Base-by-base conservation (phyloP, 2,329 filamentous ascomycete species). In the Xylariomycetidae sp. region DNA sequence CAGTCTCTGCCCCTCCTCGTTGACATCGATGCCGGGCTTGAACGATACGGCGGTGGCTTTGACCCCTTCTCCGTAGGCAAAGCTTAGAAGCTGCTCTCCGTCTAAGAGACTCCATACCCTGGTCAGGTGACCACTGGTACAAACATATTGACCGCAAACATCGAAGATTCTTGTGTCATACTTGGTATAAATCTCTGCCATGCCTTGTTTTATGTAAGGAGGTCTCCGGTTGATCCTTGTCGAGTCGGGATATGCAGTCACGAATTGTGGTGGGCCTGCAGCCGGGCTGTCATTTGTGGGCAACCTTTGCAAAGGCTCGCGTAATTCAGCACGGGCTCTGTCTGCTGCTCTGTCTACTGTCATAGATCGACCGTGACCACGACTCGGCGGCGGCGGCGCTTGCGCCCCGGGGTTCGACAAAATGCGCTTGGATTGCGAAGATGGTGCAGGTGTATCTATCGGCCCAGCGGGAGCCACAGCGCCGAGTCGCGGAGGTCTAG, bases 81-180 rank as follows among this genome's bases (percentile, higher is more conserved):
- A 62, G 47, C 79, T 92, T 70, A 94, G 76, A 10, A 94, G 54
- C 31, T 85, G 70, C 47, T 93, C 85, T 3, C 90, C 90, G 34
- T 87, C 87, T 9, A 79, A 64, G 16, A 95, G 60, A 54, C 81
- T 90, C 89, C 92, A 98, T 0, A 89, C 85, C 40, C 86, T 76
- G 2, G 90, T 96, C 41, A 92, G 70, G 43, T 85, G 82, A 5
- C 90, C 92, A 12, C 84, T 86, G 1, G 89, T 90, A 55, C 87
- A 95, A 6, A 92, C 24, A 46, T 83, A 80, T 43, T 89, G 82
- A 6, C 92, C 92, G 54, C 86, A 95, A 3, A 94, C 79, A 42
- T 92, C 89, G 53, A 95, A 80, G 19, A 88, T 68, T 25, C 87
- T 80, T 5, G 86, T 85, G 43, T 96, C 92, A 47, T 94, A 92